These are phyloP conservation scores for Turritis glabra DNA, from an alignment of 345 rosid genomes.

Conservation along the genomic window DNA sequence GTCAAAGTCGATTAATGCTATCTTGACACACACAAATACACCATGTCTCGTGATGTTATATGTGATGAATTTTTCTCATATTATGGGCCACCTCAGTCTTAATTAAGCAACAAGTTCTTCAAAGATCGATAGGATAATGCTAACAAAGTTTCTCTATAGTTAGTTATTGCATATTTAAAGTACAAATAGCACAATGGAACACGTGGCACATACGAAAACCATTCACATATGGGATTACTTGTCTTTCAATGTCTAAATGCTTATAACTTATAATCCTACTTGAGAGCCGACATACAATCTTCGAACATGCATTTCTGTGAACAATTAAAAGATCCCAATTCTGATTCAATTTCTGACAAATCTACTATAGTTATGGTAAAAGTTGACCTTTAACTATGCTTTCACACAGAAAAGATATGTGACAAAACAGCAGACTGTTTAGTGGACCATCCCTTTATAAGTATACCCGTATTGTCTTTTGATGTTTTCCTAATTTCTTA, in stretches of 20 bases:
- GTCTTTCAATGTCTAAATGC: not conserved
- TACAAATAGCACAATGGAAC: not conserved
- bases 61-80: not conserved
- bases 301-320: not conserved
- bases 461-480: not conserved
- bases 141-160: not conserved
- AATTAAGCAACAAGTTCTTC: not conserved
- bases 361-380: not conserved
- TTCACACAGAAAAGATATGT: not conserved
- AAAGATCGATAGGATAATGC: not conserved
- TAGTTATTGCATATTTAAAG: not conserved
- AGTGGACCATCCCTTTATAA: not conserved
- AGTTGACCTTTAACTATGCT: not conserved
- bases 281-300: not conserved
- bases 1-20: not conserved
- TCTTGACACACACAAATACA: constrained; percentile 1
- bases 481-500: not conserved
- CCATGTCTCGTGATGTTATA: not conserved
- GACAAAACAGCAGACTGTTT: no score
- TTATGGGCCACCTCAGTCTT: not conserved
- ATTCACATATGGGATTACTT: not conserved
- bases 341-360: not conserved
- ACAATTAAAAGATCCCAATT: not conserved
- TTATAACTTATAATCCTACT: not conserved
- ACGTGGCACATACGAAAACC: not conserved